Evolutionary conservation across 495 filamentous ascomycete species (phyloP), one percentile per base, ranked within the genome.

Genomic region (Penicillium pulvis): DNA sequence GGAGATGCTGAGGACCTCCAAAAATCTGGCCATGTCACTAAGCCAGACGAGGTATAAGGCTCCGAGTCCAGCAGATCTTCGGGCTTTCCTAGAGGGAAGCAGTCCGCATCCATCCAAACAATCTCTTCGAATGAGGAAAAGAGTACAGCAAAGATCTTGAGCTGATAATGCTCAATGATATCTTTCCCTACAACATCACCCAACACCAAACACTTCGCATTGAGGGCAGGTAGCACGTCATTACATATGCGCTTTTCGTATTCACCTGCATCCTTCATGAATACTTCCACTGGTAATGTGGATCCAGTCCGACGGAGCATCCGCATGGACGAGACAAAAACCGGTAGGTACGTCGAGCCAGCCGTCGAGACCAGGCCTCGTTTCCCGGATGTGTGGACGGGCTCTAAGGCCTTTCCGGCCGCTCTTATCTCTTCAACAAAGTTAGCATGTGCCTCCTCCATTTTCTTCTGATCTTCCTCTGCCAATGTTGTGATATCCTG

Each of bases 11-110:
- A 82, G 1, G 77, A 74, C 8, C 69, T 72, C 82, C 83, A 87
- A 63, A 85, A 87, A 61, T 87, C 86, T 5, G 85, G 83, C 83
- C 83, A 88, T 44, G 76, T 78, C 3, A 88, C 79, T 47, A 88
- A 64, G 0, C 84, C 83, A 0, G 73, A 73, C 7, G 76, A 78
- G 2, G 62, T 68, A 65, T 81, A 87, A 1, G 84, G 81, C 41
- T 83, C 78, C 4, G 75, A 60, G 17, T 67, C 61, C 17, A 88
- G 76, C 9, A 87, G 64, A 2, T 72, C 53, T 44, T 82, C 81
- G 0, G 85, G 84, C 35, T 79, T 73, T 12, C 75, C 67, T 9
- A 85, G 62, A 7, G 83, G 81, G 42, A 87, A 79, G 53, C 72
- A 76, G 60, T 87, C 84, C 35, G 81, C 79, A 62, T 88, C 85